phyloP scores from a whole-genome alignment of 208 protist species.

The Acanthamoeba lenticulata region DNA sequence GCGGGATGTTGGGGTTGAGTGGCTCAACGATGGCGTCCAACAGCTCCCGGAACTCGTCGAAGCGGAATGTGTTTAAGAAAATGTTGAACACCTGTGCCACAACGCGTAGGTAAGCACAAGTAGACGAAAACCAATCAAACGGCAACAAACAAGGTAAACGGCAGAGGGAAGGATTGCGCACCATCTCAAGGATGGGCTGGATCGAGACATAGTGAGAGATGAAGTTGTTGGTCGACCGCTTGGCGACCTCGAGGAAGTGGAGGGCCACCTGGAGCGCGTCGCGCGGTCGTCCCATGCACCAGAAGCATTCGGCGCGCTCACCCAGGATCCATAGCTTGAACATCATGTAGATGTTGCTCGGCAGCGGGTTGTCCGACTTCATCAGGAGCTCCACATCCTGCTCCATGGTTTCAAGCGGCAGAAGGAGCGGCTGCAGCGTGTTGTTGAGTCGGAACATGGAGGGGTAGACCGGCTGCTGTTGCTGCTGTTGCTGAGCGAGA shows the following conservation, averaged over 20 bases:
- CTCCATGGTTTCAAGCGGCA: conserved; percentile 37
- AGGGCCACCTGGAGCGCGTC: conserved; percentile 33
- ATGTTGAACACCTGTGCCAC: background rate
- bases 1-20: background rate
- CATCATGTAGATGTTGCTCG: conserved; percentile 18
- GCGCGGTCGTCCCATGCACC: conserved; percentile 9
- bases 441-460: conserved; percentile 12
- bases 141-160: background rate
- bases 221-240: conserved; percentile 3
- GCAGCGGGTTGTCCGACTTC: conserved; percentile 17
- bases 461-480: background rate
- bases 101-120: background rate
- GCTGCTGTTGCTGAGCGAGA: no score
- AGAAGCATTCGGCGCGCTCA: conserved; percentile 41
- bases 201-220: conserved; percentile 43
- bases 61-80: background rate
- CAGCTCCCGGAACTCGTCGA: conserved; percentile 2
- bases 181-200: conserved; percentile 45
- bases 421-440: conserved; percentile 49
- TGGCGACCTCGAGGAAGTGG: conserved; percentile 5
- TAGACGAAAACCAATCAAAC: background rate
- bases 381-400: background rate
- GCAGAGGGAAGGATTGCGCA: background rate
- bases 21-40: conserved; percentile 31
- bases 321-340: conserved; percentile 44